These are phyloP conservation scores for Pestalotiopsis sp. DNA, from an alignment of 2,329 filamentous ascomycete species.

Conservation along the genomic window DNA sequence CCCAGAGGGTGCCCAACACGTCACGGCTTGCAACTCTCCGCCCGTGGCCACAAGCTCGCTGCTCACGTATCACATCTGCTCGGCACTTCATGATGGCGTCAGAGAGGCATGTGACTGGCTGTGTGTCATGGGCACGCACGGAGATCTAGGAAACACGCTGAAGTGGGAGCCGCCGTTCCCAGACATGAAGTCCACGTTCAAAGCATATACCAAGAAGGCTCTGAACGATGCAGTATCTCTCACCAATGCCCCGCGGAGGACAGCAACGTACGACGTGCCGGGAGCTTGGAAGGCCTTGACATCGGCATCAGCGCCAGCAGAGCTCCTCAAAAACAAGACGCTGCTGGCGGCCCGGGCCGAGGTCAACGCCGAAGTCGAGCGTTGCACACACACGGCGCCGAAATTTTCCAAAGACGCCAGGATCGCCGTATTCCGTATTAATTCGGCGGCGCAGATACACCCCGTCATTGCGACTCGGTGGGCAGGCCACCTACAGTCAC, in stretches of 20 bases:
- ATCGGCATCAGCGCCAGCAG: conserved; percentile 50
- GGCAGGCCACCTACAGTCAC: conserved; percentile 62
- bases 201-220: conserved; percentile 62
- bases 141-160: conserved; percentile 65
- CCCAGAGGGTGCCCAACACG: conserved; percentile 54
- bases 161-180: conserved; percentile 71
- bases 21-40: conserved; percentile 66
- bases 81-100: conserved; percentile 55
- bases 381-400: conserved; percentile 63
- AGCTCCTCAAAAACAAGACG: conserved; percentile 50
- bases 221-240: conserved; percentile 66
- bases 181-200: conserved; percentile 64
- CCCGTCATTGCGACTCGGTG: conserved; percentile 69
- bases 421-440: conserved; percentile 66
- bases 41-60: conserved; percentile 68
- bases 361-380: conserved; percentile 63
- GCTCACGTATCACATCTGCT: conserved; percentile 67
- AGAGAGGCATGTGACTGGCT: conserved; percentile 59
- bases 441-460: conserved; percentile 64
- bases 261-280: conserved; percentile 61
- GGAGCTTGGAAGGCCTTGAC: conserved; percentile 64
- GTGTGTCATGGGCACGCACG: conserved; percentile 67
- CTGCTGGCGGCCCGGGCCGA: conserved; percentile 59
- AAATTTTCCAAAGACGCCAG: conserved; percentile 65
- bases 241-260: conserved; percentile 67